These are phyloP conservation scores for Podospora bellae-mahoneyi DNA, from an alignment of 495 filamentous ascomycete species.

Conservation along the genomic window DNA sequence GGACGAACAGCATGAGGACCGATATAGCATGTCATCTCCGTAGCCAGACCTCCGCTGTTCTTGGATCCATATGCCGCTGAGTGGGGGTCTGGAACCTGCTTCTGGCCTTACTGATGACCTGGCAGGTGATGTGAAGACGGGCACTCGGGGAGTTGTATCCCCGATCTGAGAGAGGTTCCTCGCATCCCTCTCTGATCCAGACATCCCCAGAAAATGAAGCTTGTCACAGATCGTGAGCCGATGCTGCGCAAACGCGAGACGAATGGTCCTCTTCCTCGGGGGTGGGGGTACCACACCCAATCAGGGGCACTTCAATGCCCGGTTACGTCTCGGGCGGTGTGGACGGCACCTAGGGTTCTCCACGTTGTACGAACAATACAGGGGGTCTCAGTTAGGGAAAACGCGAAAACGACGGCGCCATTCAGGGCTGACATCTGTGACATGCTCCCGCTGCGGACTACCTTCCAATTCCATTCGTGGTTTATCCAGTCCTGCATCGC, in stretches of 20 bases:
- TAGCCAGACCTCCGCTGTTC: not conserved
- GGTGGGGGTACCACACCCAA: constrained; percentile 1
- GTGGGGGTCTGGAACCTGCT: not conserved
- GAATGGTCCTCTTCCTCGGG: not conserved
- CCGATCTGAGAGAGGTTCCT: not conserved
- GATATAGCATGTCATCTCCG: not conserved
- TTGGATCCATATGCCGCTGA: not conserved
- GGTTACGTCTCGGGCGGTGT: constrained; percentile 2
- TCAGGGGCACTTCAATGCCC: not conserved
- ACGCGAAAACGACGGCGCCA: constrained; percentile 6
- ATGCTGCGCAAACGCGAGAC: constrained; percentile 3
- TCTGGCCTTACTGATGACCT: too few relatives aligned
- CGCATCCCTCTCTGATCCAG: not conserved
- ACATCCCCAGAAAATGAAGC: not conserved
- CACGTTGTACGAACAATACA: not conserved
- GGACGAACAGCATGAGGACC: not conserved
- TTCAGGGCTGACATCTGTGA: constrained; percentile 12
- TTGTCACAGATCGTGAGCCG: not conserved
- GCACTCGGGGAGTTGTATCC: not conserved
- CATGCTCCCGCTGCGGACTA: not conserved
- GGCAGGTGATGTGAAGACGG: too few relatives aligned
- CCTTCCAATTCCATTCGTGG: not conserved
- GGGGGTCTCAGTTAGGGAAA: constrained; percentile 2
- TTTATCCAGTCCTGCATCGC: constrained; percentile 2
- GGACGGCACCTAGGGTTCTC: not conserved